A percentile compares a stretch with the other conserved stretches of the same genome.
Evolutionary conservation across 768 basidiomycete genomes (phyloP).

Genomic region (Mycena indigotica): DNA sequence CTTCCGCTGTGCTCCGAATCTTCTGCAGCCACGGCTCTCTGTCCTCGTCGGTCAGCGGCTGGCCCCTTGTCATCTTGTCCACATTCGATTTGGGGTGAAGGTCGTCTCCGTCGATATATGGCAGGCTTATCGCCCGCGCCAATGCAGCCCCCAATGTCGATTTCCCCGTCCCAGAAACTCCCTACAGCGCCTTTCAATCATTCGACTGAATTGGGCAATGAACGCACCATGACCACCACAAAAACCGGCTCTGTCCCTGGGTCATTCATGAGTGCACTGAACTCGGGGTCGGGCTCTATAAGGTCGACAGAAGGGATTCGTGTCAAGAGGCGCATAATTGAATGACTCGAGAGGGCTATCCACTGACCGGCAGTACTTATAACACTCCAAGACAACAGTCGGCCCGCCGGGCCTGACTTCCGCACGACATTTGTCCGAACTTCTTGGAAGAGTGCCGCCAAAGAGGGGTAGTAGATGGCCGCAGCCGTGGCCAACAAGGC

Average conservation of each 20-base stretch:
- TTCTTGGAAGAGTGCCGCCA: background rate
- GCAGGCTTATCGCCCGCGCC: constrained; percentile 59
- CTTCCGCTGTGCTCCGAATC: constrained; percentile 67
- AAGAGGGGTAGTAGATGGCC: background rate
- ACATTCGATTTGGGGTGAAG: constrained; percentile 82
- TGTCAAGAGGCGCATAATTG: background rate
- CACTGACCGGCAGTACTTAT: background rate
- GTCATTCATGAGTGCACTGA: background rate
- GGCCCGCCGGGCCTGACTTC: background rate
- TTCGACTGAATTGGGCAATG: background rate
- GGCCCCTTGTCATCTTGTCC: constrained; percentile 82
- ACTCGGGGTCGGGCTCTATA: background rate
- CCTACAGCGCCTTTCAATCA: constrained; percentile 39
- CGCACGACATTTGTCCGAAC: constrained; percentile 1
- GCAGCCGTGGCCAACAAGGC: background rate
- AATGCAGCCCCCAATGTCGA: constrained; percentile 68
- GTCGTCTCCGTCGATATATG: constrained; percentile 89
- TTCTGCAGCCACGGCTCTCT: constrained; percentile 82
- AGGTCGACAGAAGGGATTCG: background rate
- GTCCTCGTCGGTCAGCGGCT: constrained; percentile 78
- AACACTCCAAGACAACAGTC: background rate
- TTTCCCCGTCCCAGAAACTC: constrained; percentile 75
- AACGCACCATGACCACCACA: constrained; percentile 29
- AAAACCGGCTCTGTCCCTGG: constrained; percentile 13
- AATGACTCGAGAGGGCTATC: background rate